Conservation (phyloP, 495 filamentous ascomycete genomes). For the Aspergillus kassunensis region DNA sequence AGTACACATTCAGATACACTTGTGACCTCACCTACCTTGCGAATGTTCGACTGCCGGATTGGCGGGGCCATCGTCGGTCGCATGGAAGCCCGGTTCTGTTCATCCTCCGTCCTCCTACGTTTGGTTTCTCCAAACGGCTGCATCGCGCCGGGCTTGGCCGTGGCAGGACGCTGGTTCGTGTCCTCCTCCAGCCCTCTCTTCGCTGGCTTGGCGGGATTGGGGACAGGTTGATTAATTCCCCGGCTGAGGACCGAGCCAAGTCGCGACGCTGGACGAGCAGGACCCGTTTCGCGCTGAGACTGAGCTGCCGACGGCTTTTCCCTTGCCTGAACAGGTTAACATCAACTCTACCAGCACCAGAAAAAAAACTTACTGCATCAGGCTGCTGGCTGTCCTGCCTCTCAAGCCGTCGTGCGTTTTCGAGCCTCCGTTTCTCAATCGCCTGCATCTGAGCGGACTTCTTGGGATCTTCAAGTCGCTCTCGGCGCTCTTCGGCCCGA, state of each 20-base stretch:
- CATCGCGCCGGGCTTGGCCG: constrained; percentile 38
- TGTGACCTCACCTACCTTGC: constrained; percentile 19
- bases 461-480: constrained; percentile 54
- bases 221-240: constrained; percentile 44
- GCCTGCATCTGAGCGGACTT: constrained; percentile 69
- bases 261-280: constrained; percentile 49
- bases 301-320: no score
- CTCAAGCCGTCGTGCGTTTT: constrained; percentile 60
- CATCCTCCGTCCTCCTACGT: constrained; percentile 57
- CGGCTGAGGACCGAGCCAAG: constrained; percentile 49
- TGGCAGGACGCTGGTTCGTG: constrained; percentile 40
- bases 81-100: constrained; percentile 43
- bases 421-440: constrained; percentile 57
- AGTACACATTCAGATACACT: constrained; percentile 9
- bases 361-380: constrained; percentile 32
- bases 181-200: constrained; percentile 59
- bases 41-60: constrained; percentile 73
- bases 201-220: constrained; percentile 62
- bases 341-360: constrained; percentile 16
- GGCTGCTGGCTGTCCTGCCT: constrained; percentile 48
- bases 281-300: constrained; percentile 48
- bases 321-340: constrained; percentile 26
- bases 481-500: constrained; percentile 46
- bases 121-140: constrained; percentile 51
- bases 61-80: constrained; percentile 71